These are phyloP conservation scores for Hyaloscypha bicolor DNA, from an alignment of 495 filamentous ascomycete genomes.

Conservation along the genomic window DNA sequence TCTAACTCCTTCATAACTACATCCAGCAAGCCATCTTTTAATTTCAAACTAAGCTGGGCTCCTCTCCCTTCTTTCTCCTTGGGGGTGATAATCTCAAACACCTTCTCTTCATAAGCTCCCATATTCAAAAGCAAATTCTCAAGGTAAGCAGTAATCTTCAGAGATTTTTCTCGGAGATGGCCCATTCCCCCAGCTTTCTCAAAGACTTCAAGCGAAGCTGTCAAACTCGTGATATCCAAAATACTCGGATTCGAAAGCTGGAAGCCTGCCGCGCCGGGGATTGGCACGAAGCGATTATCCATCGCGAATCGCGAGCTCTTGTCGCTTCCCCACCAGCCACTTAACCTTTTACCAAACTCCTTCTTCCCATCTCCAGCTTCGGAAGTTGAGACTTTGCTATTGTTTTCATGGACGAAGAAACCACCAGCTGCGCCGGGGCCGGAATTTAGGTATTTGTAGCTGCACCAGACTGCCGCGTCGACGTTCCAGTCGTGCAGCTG, in stretches of 20 bases:
- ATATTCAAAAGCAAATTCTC: constrained; percentile 63
- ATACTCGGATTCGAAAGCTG: constrained; percentile 71
- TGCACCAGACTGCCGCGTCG: constrained; percentile 96
- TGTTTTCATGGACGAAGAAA: constrained; percentile 80
- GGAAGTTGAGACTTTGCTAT: constrained; percentile 57
- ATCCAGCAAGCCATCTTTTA: constrained; percentile 69
- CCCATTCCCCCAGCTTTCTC: constrained; percentile 68
- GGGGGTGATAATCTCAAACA: constrained; percentile 82
- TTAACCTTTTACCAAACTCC: constrained; percentile 41
- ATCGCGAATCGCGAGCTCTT: constrained; percentile 77
- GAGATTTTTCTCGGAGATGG: constrained; percentile 71
- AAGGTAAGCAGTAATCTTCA: constrained; percentile 77
- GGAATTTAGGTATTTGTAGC: constrained; percentile 94
- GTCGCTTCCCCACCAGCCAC: constrained; percentile 91
- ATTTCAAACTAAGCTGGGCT: constrained; percentile 80
- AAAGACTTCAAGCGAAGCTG: constrained; percentile 81
- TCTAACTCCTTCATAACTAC: constrained; percentile 69
- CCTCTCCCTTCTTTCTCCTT: constrained; percentile 70
- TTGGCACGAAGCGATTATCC: constrained; percentile 77
- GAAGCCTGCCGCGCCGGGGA: constrained; percentile 67
- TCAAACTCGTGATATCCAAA: constrained; percentile 68
- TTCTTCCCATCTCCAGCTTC: constrained; percentile 35
- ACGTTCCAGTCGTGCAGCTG: constrained; percentile 90
- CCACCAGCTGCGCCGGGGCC: constrained; percentile 89
- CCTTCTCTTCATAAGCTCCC: constrained; percentile 40